A percentile compares a stretch with the other conserved stretches of the same genome.
These are phyloP conservation scores for Eutrema yunnanense DNA, from an alignment of 345 rosid genomes.

Conservation along the genomic window DNA sequence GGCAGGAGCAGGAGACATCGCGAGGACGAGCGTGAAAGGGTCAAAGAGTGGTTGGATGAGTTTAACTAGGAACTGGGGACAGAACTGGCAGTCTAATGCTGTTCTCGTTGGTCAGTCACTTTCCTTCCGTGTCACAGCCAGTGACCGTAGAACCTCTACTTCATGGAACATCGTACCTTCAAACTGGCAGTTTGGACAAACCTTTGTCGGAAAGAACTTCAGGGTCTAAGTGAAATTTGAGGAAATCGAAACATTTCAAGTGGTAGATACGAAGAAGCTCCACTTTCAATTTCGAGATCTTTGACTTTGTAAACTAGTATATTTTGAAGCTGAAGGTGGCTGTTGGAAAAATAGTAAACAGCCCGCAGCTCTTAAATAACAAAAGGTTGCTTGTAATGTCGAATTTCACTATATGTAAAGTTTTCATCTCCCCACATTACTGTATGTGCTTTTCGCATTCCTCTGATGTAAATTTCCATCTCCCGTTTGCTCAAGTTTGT, in stretches of 20 bases:
- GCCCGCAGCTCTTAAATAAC: slow-evolving; percentile 9
- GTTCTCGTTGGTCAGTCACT: slow-evolving; percentile 64
- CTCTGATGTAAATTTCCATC: too few relatives aligned
- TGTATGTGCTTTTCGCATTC: too few relatives aligned
- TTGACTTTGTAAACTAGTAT: neutral
- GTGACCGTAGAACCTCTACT: slow-evolving; percentile 63
- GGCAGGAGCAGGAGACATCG: slow-evolving; percentile 65
- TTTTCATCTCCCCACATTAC: too few relatives aligned
- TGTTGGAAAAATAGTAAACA: slow-evolving; percentile 10
- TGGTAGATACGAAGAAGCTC: slow-evolving; percentile 1
- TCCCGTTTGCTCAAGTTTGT: too few relatives aligned
- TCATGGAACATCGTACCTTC: slow-evolving; percentile 70
- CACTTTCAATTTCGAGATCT: neutral
- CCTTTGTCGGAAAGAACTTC: slow-evolving; percentile 70
- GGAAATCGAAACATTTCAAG: neutral
- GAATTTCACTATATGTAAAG: neutral
- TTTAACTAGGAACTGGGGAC: slow-evolving; percentile 66
- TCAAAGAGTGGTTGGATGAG: slow-evolving; percentile 53
- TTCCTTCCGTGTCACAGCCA: slow-evolving; percentile 62
- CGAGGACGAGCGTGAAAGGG: slow-evolving; percentile 54
- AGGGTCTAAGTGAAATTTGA: slow-evolving; percentile 36
- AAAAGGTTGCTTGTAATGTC: neutral
- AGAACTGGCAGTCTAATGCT: slow-evolving; percentile 60
- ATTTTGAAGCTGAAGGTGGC: neutral
- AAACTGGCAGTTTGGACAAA: slow-evolving; percentile 71